Percentiles rank a stretch among this genome's conserved stretches.
Evolutionary conservation across 352 stramenopile genomes (phyloP).

Genomic region (Thalassiosira exigua): DNA sequence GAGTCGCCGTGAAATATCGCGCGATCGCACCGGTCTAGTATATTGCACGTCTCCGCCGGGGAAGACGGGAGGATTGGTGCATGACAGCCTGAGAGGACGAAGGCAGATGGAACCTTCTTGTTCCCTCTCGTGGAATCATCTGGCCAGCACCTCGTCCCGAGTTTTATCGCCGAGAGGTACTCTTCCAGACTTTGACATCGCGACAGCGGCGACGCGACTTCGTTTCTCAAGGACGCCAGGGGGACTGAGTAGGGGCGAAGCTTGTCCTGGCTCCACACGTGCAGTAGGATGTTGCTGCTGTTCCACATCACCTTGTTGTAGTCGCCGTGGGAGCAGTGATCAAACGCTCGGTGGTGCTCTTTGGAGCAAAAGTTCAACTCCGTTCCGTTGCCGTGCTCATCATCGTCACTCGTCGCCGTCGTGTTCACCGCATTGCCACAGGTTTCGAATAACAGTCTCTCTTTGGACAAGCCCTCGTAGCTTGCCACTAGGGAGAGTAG

Average conservation of each 20-base stretch:
- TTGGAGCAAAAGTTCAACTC: slow-evolving; percentile 12
- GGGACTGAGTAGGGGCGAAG: slow-evolving; percentile 2
- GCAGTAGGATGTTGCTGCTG: neutral
- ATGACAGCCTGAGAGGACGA: slow-evolving; percentile 1
- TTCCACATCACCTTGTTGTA: neutral
- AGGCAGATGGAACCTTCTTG: neutral
- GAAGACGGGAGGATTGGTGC: neutral
- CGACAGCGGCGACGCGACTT: neutral
- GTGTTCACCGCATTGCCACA: no score
- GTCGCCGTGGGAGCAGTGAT: slow-evolving; percentile 1
- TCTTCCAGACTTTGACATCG: neutral
- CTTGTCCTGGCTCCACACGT: neutral
- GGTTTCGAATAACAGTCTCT: no score
- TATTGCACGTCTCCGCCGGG: neutral
- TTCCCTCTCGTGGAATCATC: neutral
- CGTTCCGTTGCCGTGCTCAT: no score
- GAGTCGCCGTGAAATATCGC: slow-evolving; percentile 25
- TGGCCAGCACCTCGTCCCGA: neutral
- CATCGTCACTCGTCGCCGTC: no score
- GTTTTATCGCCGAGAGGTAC: neutral
- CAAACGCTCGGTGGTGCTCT: slow-evolving; percentile 8
- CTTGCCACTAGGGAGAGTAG: neutral
- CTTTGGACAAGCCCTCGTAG: no score
- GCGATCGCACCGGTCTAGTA: slow-evolving; percentile 5
- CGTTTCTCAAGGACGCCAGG: neutral